Conservation (phyloP, 257 asterid species). For the Linderniella brevidens region DNA sequence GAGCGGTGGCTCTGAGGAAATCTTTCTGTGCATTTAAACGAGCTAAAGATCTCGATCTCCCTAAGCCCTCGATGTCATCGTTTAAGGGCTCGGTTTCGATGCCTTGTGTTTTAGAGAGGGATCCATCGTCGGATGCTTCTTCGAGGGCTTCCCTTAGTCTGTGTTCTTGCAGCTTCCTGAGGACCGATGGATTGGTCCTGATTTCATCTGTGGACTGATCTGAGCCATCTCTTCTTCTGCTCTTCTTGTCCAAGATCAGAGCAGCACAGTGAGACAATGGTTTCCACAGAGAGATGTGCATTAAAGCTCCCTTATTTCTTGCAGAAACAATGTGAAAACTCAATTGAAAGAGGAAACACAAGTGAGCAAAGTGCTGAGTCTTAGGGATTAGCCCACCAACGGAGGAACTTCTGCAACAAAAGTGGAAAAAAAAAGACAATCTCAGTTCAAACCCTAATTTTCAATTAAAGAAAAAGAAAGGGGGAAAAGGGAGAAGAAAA, state of each 20-base stretch:
- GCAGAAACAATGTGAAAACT: background rate
- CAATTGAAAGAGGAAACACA: slow-evolving; percentile 20
- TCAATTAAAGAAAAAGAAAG: slow-evolving; percentile 53
- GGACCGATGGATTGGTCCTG: slow-evolving; percentile 44
- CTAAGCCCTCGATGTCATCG: slow-evolving; percentile 62
- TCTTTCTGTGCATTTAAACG: slow-evolving; percentile 88
- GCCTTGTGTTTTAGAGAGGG: slow-evolving; percentile 65
- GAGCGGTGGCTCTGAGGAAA: slow-evolving; percentile 83
- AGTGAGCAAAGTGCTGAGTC: slow-evolving; percentile 1
- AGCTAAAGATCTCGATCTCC: slow-evolving; percentile 80
- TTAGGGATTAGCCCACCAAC: too few species aligned
- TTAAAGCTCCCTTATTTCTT: slow-evolving; percentile 22
- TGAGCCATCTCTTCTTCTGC: slow-evolving; percentile 62
- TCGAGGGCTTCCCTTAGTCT: slow-evolving; percentile 93
- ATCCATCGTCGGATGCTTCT: slow-evolving; percentile 96
- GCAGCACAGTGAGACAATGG: slow-evolving; percentile 95
- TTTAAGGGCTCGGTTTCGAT: slow-evolving; percentile 50
- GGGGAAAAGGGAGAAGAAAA: slow-evolving; percentile 27
- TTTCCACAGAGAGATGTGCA: slow-evolving; percentile 98
- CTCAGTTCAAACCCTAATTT: too few species aligned
- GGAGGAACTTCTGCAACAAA: too few species aligned
- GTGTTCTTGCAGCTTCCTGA: slow-evolving; percentile 74
- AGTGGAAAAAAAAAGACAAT: too few species aligned
- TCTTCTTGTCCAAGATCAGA: slow-evolving; percentile 81
- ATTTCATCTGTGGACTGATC: slow-evolving; percentile 47